These are phyloP conservation scores for Trichoderma gracile DNA, from an alignment of 2,329 filamentous ascomycete species.

Conservation along the genomic window DNA sequence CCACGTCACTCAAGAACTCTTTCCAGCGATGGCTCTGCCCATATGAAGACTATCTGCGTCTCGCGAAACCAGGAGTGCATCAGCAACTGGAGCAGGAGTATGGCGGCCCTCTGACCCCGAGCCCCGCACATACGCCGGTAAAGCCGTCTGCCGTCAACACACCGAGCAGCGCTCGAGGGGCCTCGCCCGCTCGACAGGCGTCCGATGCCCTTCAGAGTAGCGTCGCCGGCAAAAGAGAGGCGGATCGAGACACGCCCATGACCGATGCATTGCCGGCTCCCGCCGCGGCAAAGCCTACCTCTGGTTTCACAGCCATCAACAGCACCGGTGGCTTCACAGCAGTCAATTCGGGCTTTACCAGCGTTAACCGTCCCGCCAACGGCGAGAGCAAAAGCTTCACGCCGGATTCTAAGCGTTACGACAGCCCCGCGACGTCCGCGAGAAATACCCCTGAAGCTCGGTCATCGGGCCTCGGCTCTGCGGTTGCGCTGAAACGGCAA, in stretches of 20 bases:
- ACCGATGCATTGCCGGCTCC: conserved; percentile 45
- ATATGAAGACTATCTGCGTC: conserved; percentile 89
- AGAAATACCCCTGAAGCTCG: conserved; percentile 67
- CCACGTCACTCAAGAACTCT: conserved; percentile 96
- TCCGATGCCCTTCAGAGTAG: conserved; percentile 55
- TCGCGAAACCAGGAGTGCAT: conserved; percentile 94
- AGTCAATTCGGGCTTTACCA: conserved; percentile 69
- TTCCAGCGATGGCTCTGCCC: conserved; percentile 96
- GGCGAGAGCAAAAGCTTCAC: conserved; percentile 59
- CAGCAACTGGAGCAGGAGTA: conserved; percentile 93
- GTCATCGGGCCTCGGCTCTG: conserved; percentile 54
- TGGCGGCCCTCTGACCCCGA: conserved; percentile 85
- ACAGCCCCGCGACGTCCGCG: conserved; percentile 62
- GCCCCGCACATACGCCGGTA: conserved; percentile 67
- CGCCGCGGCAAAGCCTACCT: conserved; percentile 34
- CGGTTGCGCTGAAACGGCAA: conserved; percentile 74
- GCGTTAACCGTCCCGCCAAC: conserved; percentile 58
- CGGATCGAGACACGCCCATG: conserved; percentile 52
- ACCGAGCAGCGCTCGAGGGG: conserved; percentile 57
- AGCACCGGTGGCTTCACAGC: conserved; percentile 69
- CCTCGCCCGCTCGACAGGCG: conserved; percentile 66
- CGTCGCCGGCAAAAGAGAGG: conserved; percentile 47
- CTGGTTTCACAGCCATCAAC: conserved; percentile 59
- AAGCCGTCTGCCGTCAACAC: conserved; percentile 64
- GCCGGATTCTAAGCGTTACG: conserved; percentile 59